Base-by-base conservation (phyloP, 2,329 filamentous ascomycete species). In the Thelonectria discophora region DNA sequence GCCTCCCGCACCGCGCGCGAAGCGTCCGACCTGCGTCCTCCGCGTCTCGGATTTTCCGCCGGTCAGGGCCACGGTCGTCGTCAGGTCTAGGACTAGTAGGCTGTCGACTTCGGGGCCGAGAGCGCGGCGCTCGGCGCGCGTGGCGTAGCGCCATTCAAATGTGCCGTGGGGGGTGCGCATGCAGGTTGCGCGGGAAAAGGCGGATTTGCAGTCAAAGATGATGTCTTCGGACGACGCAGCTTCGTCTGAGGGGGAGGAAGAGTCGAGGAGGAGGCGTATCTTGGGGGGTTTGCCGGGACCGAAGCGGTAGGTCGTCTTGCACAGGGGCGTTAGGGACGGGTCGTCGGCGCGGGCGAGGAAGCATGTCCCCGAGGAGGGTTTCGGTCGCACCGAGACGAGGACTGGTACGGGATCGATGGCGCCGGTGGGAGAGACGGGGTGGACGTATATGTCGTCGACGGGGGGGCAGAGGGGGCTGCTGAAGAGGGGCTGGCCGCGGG, bases 101-200 rank as follows among this genome's bases (percentile, higher is more conserved):
- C 69, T 81, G 73, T 76, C 70, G 5, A 76, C 53, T 8, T 69
- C 66, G 24, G 58, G 73, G 46, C 77, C 75, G n/a, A 58, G 76
- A 59, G 65, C 81, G 51, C 72, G 79, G 70, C 73, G 82, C 78
- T 86, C 82, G 8, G 73, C 72, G 7, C 76, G 75, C n/a, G 74
- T 71, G 15, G 79, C 80, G 70, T 89, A 88, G 12, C 80, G 78
- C 86, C 87, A 89, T 62, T 81, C 78, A 59, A 86, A 86, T 1
- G 74, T 78, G 15, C 84, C 85, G 39, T 81, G 75, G 10, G 79
- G 79, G 10, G 82, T 81, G 42, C 75, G 73, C 65, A 88, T 82
- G 8, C 65, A 69, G 32, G 79, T 77, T 2, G 80, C 75, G 32
- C 85, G 81, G 13, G 82, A 84, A 3, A 80, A 75, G 68, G 82